Base-by-base conservation (phyloP, 1,284 basidiomycete genomes). In the Rugosomyces carneus region DNA sequence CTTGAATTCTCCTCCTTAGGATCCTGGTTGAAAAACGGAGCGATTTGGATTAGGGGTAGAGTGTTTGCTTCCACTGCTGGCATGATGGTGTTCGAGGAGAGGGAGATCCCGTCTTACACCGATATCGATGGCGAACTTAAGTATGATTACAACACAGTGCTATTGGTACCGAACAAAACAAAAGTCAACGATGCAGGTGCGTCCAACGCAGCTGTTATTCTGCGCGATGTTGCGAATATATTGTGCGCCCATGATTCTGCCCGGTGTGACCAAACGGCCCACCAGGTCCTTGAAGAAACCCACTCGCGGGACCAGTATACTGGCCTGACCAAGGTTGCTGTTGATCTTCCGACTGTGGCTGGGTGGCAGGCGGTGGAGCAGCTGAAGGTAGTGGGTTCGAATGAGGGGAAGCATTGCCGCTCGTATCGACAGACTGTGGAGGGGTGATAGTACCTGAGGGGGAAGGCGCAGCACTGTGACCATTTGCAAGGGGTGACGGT, bases 21-120 rank as follows among this genome's bases (percentile, higher is more conserved):
- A 38, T 69, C 63, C 37, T 61, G 51, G 27, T 65, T 58, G 36
- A 80, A 64, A 54, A 78, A 80, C 0, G 83, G 78, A 1, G 73
- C 62, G 40, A 86, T 75, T 55, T 72, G 65, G 53, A 78, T 77
- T 44, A 79, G 70, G 5, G 80, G 80, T 6, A 82, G 65, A n/a
- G 45, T 53, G 23, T n/a, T n/a, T n/a, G 39, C 53, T 45, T 38
- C 40, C 29, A n/a, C 32, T 16, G 46, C 35, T 11, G 51, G 45
- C 48, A 55, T 50, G 45, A 31, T 24, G 23, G 27, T 37, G 42
- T 37, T 23, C 23, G 46, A 42, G 27, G 18, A 19, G 15, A 27
- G 2, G 5, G 32, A 19, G n/a, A n/a, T n/a, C 26, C 19, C 19
- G 18, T 35, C 42, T 34, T 41, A 32, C n/a, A n/a, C n/a, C n/a